A percentile compares a stretch with the other conserved stretches of the same genome.
phyloP scores from a whole-genome alignment of 2,329 filamentous ascomycete species.

The Coniochaeta hoffmannii region DNA sequence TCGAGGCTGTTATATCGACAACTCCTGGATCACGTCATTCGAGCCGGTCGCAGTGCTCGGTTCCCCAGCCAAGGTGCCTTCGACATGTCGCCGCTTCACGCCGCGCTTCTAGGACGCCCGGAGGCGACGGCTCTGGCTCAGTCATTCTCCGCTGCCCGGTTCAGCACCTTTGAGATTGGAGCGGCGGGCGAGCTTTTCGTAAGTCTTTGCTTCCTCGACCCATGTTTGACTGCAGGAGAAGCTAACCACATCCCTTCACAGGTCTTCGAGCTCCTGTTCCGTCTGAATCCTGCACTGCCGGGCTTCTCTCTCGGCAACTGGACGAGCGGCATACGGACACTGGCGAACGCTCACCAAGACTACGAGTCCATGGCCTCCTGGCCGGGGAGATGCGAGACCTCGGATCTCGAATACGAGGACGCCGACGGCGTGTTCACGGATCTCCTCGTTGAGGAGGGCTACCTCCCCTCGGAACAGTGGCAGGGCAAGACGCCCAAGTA shows the following conservation, averaged over 20 bases:
- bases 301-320: slow-evolving; percentile 34
- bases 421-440: slow-evolving; percentile 22
- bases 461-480: slow-evolving; percentile 14
- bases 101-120: not conserved
- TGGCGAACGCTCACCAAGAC: slow-evolving; percentile 27
- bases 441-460: slow-evolving; percentile 24
- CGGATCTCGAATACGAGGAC: slow-evolving; percentile 40
- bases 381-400: slow-evolving; percentile 30
- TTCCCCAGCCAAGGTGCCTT: slow-evolving; percentile 5
- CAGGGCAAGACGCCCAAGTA: slow-evolving; percentile 25
- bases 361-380: slow-evolving; percentile 33
- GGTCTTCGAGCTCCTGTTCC: slow-evolving; percentile 6
- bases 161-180: slow-evolving; percentile 5
- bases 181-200: slow-evolving; percentile 9
- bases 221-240: no score
- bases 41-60: not conserved
- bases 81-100: slow-evolving; percentile 2
- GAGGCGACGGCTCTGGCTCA: not conserved
- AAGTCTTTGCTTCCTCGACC: not conserved
- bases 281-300: slow-evolving; percentile 13
- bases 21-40: not conserved
- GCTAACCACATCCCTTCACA: not conserved
- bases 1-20: not conserved
- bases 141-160: not conserved
- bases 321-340: slow-evolving; percentile 38